Base-by-base conservation (phyloP, 306 rosid genomes). In the Begonia fuchsioides region DNA sequence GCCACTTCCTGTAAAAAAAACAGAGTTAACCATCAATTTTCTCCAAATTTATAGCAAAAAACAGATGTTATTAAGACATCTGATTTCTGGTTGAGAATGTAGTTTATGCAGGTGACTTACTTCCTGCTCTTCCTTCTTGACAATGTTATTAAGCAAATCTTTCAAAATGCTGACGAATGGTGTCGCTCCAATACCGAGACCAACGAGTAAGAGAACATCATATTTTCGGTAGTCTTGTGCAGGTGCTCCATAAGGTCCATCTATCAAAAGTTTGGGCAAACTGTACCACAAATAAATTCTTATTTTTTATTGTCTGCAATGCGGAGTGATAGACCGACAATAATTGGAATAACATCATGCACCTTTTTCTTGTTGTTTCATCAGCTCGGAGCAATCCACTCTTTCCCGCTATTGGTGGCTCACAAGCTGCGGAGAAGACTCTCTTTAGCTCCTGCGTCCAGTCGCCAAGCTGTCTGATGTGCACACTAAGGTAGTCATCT, bases 381-480 rank as follows among this genome's bases (percentile, higher is more conserved):
- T 92, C 98, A 55, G 98, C 98, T 69, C 98, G 73, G 26, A 92
- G 93, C 51, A 82, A 82, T 38, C 98, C 98, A 58, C 98, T 92
- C 81, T 76, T 92, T 67, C 98, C 98, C 8, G 86, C 65, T 10
- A 69, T 82, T n/a, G 98, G 93, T 69, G 87, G 74, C 67, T 85
- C 96, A 62, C 98, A 86, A 39, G 81, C 96, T 61, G 79, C 94
- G 17, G 96, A 76, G 59, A 92, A 92, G 14, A 92, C 78, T 65
- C 94, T 79, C 69, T 80, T 92, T 43, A 92, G 94, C 64, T 92
- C 98, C 70, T 71, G 96, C 44, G 98, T 92, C 98, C 98, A 92
- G 57, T 92, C 98, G 55, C 98, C 98, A 19, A 92, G 81, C 82
- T 92, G 98, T 60, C 98, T 77, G 54, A 92, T 92, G 76, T 92